Conservation (phyloP, 106 monocot species). For the Triglochin maritima region DNA sequence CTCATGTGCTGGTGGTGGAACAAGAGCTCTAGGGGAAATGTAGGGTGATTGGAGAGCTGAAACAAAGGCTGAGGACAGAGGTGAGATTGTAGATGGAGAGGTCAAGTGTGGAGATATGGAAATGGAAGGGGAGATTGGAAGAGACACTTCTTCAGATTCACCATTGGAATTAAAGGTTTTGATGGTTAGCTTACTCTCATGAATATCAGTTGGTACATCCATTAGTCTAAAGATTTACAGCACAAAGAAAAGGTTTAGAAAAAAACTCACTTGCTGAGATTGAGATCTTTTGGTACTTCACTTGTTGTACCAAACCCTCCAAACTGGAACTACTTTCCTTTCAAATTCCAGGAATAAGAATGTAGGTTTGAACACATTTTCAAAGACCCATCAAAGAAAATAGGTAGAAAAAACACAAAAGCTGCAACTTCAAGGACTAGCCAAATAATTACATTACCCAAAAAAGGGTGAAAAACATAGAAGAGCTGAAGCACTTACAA, state of each 20-base stretch:
- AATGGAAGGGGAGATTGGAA: conserved; percentile 23
- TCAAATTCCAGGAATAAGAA: too few relatives aligned
- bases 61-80: conserved; percentile 18
- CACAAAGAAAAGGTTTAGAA: neutral
- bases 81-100: conserved; percentile 14
- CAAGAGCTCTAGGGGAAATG: conserved; percentile 20
- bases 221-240: neutral
- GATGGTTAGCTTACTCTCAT: conserved; percentile 6
- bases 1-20: neutral
- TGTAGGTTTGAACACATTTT: neutral
- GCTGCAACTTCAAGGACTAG: neutral
- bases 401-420: neutral
- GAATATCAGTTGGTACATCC: neutral
- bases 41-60: conserved; percentile 21
- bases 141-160: conserved; percentile 2
- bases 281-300: too few relatives aligned
- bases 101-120: conserved; percentile 18
- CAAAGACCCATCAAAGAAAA: conserved; percentile 2
- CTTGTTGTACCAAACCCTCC: too few relatives aligned
- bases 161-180: conserved; percentile 3
- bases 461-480: neutral
- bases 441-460: neutral
- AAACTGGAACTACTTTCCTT: too few relatives aligned
- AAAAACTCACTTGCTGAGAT: neutral
- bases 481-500: too few relatives aligned